Evolutionary conservation across 2,329 filamentous ascomycete genomes (phyloP), one percentile per base, ranked within the genome.

Genomic region (Fusarium sp.): DNA sequence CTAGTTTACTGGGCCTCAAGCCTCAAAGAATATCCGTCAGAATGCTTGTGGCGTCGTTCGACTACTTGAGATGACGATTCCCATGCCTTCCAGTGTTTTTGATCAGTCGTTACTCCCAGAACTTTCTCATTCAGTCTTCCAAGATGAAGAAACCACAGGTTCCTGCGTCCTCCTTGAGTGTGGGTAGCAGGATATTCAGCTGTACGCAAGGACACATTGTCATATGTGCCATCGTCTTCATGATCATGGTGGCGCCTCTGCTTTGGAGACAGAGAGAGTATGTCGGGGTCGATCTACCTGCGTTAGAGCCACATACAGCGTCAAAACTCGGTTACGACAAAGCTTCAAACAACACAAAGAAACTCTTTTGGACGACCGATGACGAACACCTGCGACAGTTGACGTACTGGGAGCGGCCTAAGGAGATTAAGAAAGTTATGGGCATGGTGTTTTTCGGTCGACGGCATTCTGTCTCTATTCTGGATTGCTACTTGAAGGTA

Each of bases 371-470:
- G 75, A 74, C 76, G 38, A 66, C 74, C 8, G 65, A 76, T 10
- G 67, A 66, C n/a, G 73, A 78, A 4, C 57, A 65, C 4, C 37
- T 74, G 11, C 65, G 70, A 9, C 76, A 69, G 8, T 38, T 78
- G 20, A 63, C 65, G 25, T 47, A 76, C 8, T 79, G 71, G 72
- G 43, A 73, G 33, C 66, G 72, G 43, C 78, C 78, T 2, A 25
- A 59, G 2, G 43, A 70, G 12, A 63, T 79, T 10, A 65, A 65
- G 4, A 84, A 82, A 71, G 78, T 87, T n/a, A 81, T 86, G 67
- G 86, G 81, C 17, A 80, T 87, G 65, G 84, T 87, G 1, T 87
- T 87, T 66, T 87, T 82, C 68, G 86, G 85, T 22, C 82, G 86
- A 17, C 82, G 82, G 59, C 79, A 81, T 65, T 83, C 83, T 11